phyloP scores from a whole-genome alignment of 371 early-diverging fungal species.

The Apophysomyces ossiformis region DNA sequence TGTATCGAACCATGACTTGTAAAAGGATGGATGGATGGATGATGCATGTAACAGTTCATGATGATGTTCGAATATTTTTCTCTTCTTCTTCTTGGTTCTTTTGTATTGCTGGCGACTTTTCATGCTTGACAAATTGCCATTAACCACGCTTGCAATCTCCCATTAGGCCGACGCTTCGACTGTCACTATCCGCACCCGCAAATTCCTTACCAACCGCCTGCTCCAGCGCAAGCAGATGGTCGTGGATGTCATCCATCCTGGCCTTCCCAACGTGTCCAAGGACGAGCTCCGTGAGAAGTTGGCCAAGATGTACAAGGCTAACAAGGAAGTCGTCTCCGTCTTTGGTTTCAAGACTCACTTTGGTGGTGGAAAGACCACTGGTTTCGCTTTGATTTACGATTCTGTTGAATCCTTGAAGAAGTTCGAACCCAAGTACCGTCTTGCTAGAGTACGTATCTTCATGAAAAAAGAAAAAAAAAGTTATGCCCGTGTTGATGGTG shows the following conservation, averaged over 20 bases:
- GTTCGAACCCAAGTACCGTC: conserved; percentile 98
- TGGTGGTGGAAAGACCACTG: conserved; percentile 98
- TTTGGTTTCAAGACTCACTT: conserved; percentile 97
- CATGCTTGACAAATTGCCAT: not conserved
- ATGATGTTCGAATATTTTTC: not conserved
- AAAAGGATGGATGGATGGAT: conserved; percentile 3
- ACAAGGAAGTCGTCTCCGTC: conserved; percentile 88
- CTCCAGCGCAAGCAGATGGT: conserved; percentile 99
- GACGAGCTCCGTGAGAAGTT: conserved; percentile 94
- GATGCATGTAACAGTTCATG: not conserved
- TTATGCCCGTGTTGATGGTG: not conserved
- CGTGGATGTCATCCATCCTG: conserved; percentile 96
- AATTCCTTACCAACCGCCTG: conserved; percentile 98
- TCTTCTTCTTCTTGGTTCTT: too few relatives aligned
- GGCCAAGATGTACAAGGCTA: conserved; percentile 95
- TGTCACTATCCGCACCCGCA: conserved; percentile 96
- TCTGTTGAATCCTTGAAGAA: conserved; percentile 94
- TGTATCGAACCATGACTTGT: too few relatives aligned
- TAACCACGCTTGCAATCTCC: not conserved
- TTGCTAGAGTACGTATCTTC: conserved; percentile 70
- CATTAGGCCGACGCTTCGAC: conserved; percentile 55
- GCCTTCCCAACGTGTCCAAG: conserved; percentile 91
- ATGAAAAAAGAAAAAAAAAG: not conserved
- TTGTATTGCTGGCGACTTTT: not conserved
- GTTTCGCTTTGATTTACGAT: conserved; percentile 98